Conservation (phyloP, 768 basidiomycete genomes). For the Tricholoma sp. region DNA sequence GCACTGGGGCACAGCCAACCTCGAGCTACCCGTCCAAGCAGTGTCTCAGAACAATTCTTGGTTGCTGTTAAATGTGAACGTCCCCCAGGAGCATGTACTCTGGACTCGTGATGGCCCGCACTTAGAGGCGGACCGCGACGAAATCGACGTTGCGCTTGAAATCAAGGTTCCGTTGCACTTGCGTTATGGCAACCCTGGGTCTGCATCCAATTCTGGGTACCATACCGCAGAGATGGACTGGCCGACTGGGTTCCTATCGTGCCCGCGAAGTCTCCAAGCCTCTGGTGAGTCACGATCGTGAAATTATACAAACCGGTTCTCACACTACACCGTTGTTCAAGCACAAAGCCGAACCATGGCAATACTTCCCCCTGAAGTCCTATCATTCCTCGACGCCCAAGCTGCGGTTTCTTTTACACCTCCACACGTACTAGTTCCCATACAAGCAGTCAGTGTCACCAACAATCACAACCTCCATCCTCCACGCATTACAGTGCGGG, state of each 20-base stretch:
- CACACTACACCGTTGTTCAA: conserved; percentile 1
- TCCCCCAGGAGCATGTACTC: neutral
- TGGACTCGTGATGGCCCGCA: neutral
- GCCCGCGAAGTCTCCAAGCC: conserved; percentile 16
- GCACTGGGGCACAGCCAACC: conserved; percentile 37
- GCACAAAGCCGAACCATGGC: conserved; percentile 2
- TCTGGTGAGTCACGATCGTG: conserved; percentile 13
- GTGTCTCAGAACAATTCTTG: conserved; percentile 20
- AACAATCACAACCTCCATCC: neutral
- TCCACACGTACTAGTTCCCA: conserved; percentile 11
- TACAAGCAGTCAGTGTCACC: conserved; percentile 6
- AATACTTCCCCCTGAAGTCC: conserved; percentile 11
- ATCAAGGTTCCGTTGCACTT: conserved; percentile 43
- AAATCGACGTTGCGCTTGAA: conserved; percentile 11
- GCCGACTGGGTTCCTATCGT: conserved; percentile 36
- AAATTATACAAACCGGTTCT: neutral
- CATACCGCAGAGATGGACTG: conserved; percentile 26
- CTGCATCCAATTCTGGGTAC: conserved; percentile 15
- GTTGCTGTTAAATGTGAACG: conserved; percentile 21
- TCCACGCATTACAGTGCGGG: conserved; percentile 18
- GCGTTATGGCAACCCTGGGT: conserved; percentile 32
- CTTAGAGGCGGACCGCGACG: neutral
- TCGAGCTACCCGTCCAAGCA: conserved; percentile 42
- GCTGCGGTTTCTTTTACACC: neutral
- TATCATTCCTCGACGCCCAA: conserved; percentile 14